Evolutionary conservation across 371 early-diverging fungal species (phyloP).

Genomic region (Parasitella parasitica): DNA sequence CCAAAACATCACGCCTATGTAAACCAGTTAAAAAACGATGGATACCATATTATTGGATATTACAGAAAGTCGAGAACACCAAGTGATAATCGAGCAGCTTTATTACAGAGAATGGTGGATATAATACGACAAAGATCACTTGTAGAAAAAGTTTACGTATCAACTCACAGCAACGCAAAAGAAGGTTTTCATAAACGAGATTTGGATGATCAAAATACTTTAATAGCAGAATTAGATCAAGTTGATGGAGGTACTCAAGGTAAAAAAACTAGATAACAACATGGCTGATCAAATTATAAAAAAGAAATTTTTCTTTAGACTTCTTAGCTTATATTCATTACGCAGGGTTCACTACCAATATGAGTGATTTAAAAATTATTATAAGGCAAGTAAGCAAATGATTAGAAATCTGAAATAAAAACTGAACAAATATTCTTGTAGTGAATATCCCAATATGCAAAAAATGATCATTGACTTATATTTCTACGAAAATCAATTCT

Average conservation of each 20-base stretch:
- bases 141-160: conserved; percentile 13
- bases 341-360: too few species aligned
- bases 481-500: not conserved
- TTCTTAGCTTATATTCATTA: too few species aligned
- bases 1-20: conserved; percentile 5
- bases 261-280: too few species aligned
- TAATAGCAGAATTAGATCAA: conserved; percentile 9
- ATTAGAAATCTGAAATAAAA: too few species aligned
- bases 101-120: conserved; percentile 3
- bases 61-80: not conserved
- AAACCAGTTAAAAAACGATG: conserved; percentile 5
- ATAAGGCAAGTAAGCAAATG: too few species aligned
- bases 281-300: too few species aligned
- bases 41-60: conserved; percentile 6
- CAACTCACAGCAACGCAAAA: conserved; percentile 13
- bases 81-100: not conserved
- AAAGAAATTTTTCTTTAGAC: too few species aligned
- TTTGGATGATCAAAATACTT: conserved; percentile 9
- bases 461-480: conserved; percentile 15
- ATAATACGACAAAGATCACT: too few species aligned
- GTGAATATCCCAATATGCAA: conserved; percentile 2
- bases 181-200: conserved; percentile 16
- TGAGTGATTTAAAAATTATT: too few species aligned
- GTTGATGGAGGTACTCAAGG: conserved; percentile 14
- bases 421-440: conserved; percentile 16